Percentiles rank a stretch among this genome's conserved stretches.
Conservation (phyloP, 768 basidiomycete genomes). For the Russula emetica region DNA sequence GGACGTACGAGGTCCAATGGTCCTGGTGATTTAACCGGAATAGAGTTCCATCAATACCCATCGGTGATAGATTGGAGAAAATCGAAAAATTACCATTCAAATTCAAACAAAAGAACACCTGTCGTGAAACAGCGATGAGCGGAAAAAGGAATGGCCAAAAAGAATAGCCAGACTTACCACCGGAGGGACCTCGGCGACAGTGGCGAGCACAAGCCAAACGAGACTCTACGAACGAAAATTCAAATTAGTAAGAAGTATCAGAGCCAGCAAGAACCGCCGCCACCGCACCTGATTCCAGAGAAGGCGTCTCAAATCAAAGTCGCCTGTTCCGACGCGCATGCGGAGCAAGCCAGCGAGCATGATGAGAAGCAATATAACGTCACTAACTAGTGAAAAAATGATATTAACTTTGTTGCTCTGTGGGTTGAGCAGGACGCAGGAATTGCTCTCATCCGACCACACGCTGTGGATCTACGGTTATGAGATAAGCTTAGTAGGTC, state of each 20-base stretch:
- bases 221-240: background rate
- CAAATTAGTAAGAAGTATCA: background rate
- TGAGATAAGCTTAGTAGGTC: background rate
- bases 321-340: background rate
- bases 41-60: background rate
- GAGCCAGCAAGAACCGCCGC: background rate
- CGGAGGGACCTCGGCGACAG: background rate
- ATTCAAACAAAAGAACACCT: conserved; percentile 10
- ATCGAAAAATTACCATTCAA: conserved; percentile 6
- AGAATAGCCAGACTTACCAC: background rate
- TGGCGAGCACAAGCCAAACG: conserved; percentile 7
- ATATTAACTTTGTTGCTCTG: background rate
- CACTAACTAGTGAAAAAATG: background rate
- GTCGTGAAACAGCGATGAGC: background rate
- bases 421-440: background rate
- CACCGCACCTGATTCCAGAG: conserved; percentile 11
- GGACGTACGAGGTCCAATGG: background rate
- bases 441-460: background rate
- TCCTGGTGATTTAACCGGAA: background rate
- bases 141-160: background rate
- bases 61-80: background rate
- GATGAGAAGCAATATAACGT: background rate
- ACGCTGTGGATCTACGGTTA: background rate
- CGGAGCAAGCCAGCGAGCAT: conserved; percentile 3
- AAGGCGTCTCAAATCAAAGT: background rate